Base-by-base conservation (phyloP, 768 basidiomycete species). In the Steccherinum ochraceum region DNA sequence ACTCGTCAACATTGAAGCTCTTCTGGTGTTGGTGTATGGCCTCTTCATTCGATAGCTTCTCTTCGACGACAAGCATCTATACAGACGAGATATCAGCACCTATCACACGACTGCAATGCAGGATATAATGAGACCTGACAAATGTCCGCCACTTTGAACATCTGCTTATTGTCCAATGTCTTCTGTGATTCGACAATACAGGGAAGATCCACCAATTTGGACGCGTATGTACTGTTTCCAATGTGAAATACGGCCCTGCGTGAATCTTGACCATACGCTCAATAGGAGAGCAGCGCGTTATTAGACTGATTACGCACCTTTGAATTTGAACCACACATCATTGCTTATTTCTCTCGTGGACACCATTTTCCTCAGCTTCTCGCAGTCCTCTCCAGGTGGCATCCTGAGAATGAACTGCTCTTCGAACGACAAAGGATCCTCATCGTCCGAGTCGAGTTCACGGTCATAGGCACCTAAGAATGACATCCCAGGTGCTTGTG, bases 121-220 rank as follows among this genome's bases (percentile, higher is more conserved):
- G 49, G 39, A 59, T 50, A 24, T 24, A 54, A 44, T 45, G 46
- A 59, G 59, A 93, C 92, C 81, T 96, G 94, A 71, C 90, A 95
- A 70, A 99, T 95, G 65, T 99, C 96, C 35, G 93, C 94, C 4
- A 94, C 90, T 68, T 99, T 99, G 76, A 98, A 96, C 82, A 96
- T 87, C 62, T 96, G 93, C 65, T 94, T 93, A 65, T 85, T 89
- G 68, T 98, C 96, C 46, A 95, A 68, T 1, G 95, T 93, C 74
- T 97, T 97, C 67, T 98, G 94, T 12, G 90, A 81, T 63, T 99
- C 96, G 56, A 94, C 76, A 47, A 99, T 81, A 67, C 89, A 90
- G 1, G 96, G 96, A 42, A 99, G 72, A 67, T 99, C 96, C 52
- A 98, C 96, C 20, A 99, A 79, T 67, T 97, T 98, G 19, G 95